A percentile compares a stretch with the other conserved stretches of the same genome.
Evolutionary conservation across 2,329 filamentous ascomycete species (phyloP).

Genomic region (Colletotrichum cereale): DNA sequence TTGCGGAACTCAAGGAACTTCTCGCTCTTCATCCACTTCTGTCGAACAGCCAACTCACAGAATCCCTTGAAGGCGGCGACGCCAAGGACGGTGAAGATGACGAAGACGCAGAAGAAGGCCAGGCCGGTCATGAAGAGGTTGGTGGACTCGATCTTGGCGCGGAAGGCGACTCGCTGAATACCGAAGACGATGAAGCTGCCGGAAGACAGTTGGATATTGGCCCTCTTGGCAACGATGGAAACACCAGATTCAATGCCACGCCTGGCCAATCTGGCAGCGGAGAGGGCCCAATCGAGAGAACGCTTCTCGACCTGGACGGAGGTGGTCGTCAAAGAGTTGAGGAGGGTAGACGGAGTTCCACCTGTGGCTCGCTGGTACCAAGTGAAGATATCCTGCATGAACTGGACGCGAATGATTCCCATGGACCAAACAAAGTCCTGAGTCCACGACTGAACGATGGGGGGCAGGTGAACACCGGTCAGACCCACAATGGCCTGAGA

Average conservation of each 20-base stretch:
- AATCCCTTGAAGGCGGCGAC: slow-evolving; percentile 85
- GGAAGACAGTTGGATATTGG: slow-evolving; percentile 64
- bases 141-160: slow-evolving; percentile 84
- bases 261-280: slow-evolving; percentile 55
- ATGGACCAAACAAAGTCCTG: slow-evolving; percentile 99
- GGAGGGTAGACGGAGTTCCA: slow-evolving; percentile 82
- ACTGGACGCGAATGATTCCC: slow-evolving; percentile 90
- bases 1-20: slow-evolving; percentile 95
- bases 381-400: slow-evolving; percentile 88
- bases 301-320: slow-evolving; percentile 88
- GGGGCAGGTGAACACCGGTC: slow-evolving; percentile 83
- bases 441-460: slow-evolving; percentile 92
- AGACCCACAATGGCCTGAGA: slow-evolving; percentile 92
- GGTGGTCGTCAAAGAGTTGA: slow-evolving; percentile 78
- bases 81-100: slow-evolving; percentile 77
- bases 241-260: slow-evolving; percentile 56
- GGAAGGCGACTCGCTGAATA: slow-evolving; percentile 91
- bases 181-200: slow-evolving; percentile 78
- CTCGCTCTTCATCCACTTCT: slow-evolving; percentile 83
- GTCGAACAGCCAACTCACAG: slow-evolving; percentile 81
- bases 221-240: slow-evolving; percentile 62
- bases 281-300: slow-evolving; percentile 50
- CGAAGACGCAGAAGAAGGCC: slow-evolving; percentile 88
- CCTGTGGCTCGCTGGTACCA: slow-evolving; percentile 98
- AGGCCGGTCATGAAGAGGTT: slow-evolving; percentile 95